Percentiles rank a stretch among this genome's conserved stretches.
Conservation (phyloP, 768 basidiomycete genomes). For the Cyclocybe aegerita region DNA sequence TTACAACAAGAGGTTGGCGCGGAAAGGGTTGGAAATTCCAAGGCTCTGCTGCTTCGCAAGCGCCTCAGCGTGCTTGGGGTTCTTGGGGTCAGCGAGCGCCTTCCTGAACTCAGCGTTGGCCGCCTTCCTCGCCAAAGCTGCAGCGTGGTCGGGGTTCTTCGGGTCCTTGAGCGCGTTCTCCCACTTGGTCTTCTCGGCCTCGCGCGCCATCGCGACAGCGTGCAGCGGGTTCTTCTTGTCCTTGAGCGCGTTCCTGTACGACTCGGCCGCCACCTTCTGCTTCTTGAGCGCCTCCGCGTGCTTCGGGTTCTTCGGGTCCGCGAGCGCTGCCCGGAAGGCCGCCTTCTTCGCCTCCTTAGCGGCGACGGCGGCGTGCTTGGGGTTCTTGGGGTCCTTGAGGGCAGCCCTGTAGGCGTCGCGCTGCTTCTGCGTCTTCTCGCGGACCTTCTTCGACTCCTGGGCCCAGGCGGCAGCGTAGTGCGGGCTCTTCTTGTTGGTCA, state of each 20-base stretch:
- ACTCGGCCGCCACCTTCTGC: too few relatives aligned
- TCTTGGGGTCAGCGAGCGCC: constrained; percentile 1
- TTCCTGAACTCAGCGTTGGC: background rate
- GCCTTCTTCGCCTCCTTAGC: background rate
- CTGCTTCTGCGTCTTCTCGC: background rate
- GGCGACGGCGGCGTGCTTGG: constrained; percentile 5
- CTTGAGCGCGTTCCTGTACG: too few relatives aligned
- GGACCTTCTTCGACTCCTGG: background rate
- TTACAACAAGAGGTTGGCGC: too few relatives aligned
- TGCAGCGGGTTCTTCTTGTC: too few relatives aligned
- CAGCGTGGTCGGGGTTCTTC: background rate
- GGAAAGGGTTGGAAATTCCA: too few relatives aligned
- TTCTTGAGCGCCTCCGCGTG: too few relatives aligned
- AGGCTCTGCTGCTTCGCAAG: too few relatives aligned
- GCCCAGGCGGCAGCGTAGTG: too few relatives aligned
- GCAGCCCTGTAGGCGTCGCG: background rate
- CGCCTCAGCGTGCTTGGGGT: constrained; percentile 2
- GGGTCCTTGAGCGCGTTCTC: constrained; percentile 3
- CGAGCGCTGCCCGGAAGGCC: background rate
- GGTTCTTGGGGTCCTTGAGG: constrained; percentile 3
- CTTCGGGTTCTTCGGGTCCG: too few relatives aligned
- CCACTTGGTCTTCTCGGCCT: too few relatives aligned
- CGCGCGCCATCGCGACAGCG: too few relatives aligned
- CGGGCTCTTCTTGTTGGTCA: too few relatives aligned
- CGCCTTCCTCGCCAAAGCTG: background rate